Percentiles rank a stretch among this genome's conserved stretches.
phyloP scores from a whole-genome alignment of 2,329 filamentous ascomycete genomes.

The Fusarium sp. region DNA sequence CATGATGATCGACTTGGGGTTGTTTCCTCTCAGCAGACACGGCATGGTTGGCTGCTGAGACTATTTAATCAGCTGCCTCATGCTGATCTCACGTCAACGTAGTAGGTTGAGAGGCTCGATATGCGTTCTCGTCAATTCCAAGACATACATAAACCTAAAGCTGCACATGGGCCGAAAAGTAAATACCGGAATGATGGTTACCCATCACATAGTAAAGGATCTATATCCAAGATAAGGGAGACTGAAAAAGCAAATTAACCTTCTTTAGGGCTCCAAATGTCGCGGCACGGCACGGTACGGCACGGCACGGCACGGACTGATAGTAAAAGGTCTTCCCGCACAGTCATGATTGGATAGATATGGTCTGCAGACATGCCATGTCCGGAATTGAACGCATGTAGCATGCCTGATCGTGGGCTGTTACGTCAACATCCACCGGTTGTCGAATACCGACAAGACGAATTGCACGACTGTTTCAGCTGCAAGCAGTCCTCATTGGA shows the following conservation, averaged over 20 bases:
- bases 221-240: background rate
- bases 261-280: background rate
- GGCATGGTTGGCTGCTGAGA: background rate
- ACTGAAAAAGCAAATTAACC: background rate
- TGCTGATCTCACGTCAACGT: background rate
- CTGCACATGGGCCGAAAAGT: background rate
- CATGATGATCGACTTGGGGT: background rate
- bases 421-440: no score
- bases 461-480: no score
- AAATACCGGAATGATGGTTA: background rate
- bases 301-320: background rate
- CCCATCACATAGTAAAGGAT: background rate
- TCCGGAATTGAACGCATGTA: no score
- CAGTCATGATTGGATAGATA: background rate
- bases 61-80: background rate
- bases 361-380: background rate
- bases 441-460: no score
- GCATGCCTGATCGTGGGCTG: no score
- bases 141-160: background rate
- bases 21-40: background rate
- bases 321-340: background rate
- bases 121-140: background rate
- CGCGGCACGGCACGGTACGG: background rate
- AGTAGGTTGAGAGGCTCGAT: background rate
- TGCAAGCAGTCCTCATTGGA: background rate